Base-by-base conservation (phyloP, 148 eudicot species). In the Bassia scoparia region DNA sequence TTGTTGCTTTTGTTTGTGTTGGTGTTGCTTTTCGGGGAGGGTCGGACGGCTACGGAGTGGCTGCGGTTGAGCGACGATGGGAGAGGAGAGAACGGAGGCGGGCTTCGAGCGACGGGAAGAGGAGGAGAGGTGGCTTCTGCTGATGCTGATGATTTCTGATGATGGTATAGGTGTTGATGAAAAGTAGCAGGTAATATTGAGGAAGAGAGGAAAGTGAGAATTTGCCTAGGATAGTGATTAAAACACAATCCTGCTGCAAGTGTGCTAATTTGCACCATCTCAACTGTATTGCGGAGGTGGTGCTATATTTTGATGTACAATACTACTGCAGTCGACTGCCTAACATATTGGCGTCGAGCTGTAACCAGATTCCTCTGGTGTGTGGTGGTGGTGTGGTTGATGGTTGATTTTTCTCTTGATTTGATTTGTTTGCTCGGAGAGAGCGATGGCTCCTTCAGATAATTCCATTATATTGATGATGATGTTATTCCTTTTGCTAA, bases 101-200 rank as follows among this genome's bases (percentile, higher is more conserved):
- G 67, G 80, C 31, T 73, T 69, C 48, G 66, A 27, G 20, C 60
- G 71, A 31, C 70, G 0, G 84, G 85, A 5, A 81, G 87, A 59
- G 88, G 87, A 81, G 88, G 15, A 87, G 86, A 61, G 86, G 85
- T 0, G 90, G 90, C 20, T 75, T 87, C 0, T 74, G 79, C 23
- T 56, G 61, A 9, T 56, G 61, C 5, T 49, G 87, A 18, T 74
- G 89, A 0, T 76, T n/a, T n/a, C n/a, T n/a, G 78, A 23, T 60
- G 38, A 29, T 41, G 33, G 1, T 23, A 26, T 12, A 41, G 74
- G 53, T 41, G 75, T 64, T 56, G 60, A 33, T 27, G 56, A 43
- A 41, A 52, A 33, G 26, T 15, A 20, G 60, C 55, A 29, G 27
- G 53, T 61, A 77, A 73, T 59, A 58, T 63, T 56, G 73, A 8